A percentile compares a stretch with the other conserved stretches of the same genome.
phyloP scores from a whole-genome alignment of 1,284 basidiomycete genomes.

The Flammula alnicola region DNA sequence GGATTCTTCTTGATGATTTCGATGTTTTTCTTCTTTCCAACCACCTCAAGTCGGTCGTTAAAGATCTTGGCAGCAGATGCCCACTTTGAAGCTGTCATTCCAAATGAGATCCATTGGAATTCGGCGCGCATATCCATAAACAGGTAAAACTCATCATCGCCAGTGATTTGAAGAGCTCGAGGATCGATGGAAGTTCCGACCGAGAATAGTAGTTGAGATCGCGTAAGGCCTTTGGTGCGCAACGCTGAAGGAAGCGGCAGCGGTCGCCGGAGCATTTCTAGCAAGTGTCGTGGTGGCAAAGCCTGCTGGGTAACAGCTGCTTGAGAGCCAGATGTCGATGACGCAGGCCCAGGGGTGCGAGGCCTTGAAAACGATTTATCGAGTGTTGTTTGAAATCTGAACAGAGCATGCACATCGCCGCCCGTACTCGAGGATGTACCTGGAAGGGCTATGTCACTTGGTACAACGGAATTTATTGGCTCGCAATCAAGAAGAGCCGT shows the following conservation, averaged over 20 bases:
- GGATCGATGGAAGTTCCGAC: conserved; percentile 5
- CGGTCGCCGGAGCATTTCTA: neutral
- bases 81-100: conserved; percentile 12
- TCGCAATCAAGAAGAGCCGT: no score
- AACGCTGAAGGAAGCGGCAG: neutral
- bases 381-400: no score
- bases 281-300: neutral
- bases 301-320: neutral
- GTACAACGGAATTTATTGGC: no score
- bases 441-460: no score
- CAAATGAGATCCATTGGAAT: conserved; percentile 9
- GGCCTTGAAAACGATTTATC: no score
- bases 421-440: no score
- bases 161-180: conserved; percentile 1
- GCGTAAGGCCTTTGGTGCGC: neutral
- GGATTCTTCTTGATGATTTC: conserved; percentile 3
- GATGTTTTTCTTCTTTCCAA: neutral
- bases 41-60: neutral
- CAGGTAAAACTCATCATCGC: conserved; percentile 9
- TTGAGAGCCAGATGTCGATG: no score
- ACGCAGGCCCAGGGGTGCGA: no score
- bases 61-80: neutral
- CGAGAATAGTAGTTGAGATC: conserved; percentile 10
- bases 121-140: conserved; percentile 17
- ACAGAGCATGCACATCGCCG: no score